phyloP scores from a whole-genome alignment of 2,329 filamentous ascomycete genomes.

The Phyllosticta ampelicida region DNA sequence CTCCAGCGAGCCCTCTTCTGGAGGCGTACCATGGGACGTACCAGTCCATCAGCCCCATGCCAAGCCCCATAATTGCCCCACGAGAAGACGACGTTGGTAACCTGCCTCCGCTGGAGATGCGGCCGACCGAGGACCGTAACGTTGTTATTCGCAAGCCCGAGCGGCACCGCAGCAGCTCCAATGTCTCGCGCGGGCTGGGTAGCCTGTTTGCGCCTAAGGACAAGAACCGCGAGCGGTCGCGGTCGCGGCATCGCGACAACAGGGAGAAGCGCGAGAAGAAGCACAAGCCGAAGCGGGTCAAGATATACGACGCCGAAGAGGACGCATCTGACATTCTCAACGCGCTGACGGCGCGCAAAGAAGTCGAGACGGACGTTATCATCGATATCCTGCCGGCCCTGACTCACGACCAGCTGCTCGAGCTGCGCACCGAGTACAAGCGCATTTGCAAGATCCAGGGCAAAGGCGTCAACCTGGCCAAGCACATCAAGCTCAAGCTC shows the following conservation, averaged over 20 bases:
- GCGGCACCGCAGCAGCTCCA: slow-evolving; percentile 14
- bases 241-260: slow-evolving; percentile 14
- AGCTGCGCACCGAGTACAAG: slow-evolving; percentile 84
- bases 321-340: slow-evolving; percentile 68
- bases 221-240: slow-evolving; percentile 20
- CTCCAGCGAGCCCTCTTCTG: slow-evolving; percentile 73
- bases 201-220: slow-evolving; percentile 20
- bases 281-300: slow-evolving; percentile 42
- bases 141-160: neutral
- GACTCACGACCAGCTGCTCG: slow-evolving; percentile 77
- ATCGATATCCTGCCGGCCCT: slow-evolving; percentile 77
- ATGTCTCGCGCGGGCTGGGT: slow-evolving; percentile 18
- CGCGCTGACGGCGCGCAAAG: slow-evolving; percentile 58
- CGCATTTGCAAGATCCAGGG: slow-evolving; percentile 71
- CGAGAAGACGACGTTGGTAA: slow-evolving; percentile 43
- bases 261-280: slow-evolving; percentile 34
- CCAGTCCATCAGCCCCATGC: slow-evolving; percentile 90
- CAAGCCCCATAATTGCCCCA: slow-evolving; percentile 58
- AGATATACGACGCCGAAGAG: slow-evolving; percentile 73
- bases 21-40: slow-evolving; percentile 92
- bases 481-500: slow-evolving; percentile 60
- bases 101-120: slow-evolving; percentile 23
- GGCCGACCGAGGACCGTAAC: slow-evolving; percentile 18
- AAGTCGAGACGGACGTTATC: slow-evolving; percentile 55
- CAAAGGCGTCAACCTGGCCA: slow-evolving; percentile 73